Evolutionary conservation across 2,329 filamentous ascomycete species (phyloP).

Genomic region (Massarina eburnea): DNA sequence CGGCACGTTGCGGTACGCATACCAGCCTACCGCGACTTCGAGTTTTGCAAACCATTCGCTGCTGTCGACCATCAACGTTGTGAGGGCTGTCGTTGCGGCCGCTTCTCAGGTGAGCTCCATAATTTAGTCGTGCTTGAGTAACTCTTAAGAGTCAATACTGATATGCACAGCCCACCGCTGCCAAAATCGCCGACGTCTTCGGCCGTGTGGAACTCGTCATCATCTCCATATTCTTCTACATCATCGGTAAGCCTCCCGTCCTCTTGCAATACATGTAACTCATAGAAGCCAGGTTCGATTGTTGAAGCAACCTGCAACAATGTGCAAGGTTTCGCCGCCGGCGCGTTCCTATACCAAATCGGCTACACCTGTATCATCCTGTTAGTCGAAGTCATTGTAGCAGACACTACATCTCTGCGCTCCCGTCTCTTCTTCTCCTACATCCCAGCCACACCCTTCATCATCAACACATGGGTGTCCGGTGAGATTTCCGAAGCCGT

Average conservation of each 20-base stretch:
- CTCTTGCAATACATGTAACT: conserved; percentile 6
- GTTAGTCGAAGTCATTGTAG: conserved; percentile 65
- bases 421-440: conserved; percentile 67
- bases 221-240: conserved; percentile 59
- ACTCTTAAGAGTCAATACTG: neutral
- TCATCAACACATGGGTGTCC: conserved; percentile 63
- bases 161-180: conserved; percentile 53
- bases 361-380: conserved; percentile 65
- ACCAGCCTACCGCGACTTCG: conserved; percentile 56
- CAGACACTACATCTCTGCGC: conserved; percentile 64
- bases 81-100: conserved; percentile 62
- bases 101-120: conserved; percentile 47
- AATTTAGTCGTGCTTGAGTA: neutral
- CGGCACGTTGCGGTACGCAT: conserved; percentile 24
- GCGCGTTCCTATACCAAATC: conserved; percentile 40
- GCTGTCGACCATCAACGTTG: conserved; percentile 60
- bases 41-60: conserved; percentile 57
- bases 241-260: conserved; percentile 39
- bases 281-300: conserved; percentile 43
- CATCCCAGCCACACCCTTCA: conserved; percentile 39
- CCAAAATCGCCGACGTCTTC: conserved; percentile 64
- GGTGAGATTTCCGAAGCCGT: conserved; percentile 59
- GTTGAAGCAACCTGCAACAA: conserved; percentile 56
- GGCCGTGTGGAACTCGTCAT: conserved; percentile 62
- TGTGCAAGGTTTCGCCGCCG: conserved; percentile 57